Evolutionary conservation across 441 rosid genomes (phyloP).

Genomic region (Pelargonium cotyledonis): DNA sequence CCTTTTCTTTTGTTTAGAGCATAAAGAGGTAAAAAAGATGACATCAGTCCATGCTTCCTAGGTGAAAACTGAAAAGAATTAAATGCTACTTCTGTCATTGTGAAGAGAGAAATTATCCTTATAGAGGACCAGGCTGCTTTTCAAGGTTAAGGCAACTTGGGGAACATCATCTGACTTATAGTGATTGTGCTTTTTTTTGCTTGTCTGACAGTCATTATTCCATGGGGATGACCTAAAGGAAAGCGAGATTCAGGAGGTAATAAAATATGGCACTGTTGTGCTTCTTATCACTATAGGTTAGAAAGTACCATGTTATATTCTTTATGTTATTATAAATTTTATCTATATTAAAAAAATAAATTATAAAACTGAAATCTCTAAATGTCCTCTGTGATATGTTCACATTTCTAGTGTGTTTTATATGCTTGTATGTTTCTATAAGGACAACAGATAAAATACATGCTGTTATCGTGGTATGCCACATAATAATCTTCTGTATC

Average conservation of each 20-base stretch:
- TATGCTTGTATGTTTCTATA: background rate
- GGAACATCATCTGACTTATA: background rate
- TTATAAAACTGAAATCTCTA: background rate
- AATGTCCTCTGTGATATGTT: background rate
- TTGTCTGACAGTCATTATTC: slow-evolving; percentile 56
- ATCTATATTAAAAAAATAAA: background rate
- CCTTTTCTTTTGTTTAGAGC: slow-evolving; percentile 6
- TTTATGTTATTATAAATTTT: background rate
- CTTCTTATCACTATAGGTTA: background rate
- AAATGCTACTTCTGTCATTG: slow-evolving; percentile 3
- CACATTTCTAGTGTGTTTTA: background rate
- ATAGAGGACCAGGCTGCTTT: background rate
- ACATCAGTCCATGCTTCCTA: slow-evolving; percentile 1
- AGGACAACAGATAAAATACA: background rate
- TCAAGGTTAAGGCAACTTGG: background rate
- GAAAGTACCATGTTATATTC: background rate
- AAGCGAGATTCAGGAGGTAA: slow-evolving; percentile 84
- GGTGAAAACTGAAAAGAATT: slow-evolving; percentile 8
- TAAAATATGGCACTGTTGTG: slow-evolving; percentile 13
- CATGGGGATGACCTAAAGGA: slow-evolving; percentile 76
- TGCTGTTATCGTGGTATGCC: background rate
- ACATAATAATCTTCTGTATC: background rate
- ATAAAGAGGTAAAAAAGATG: slow-evolving; percentile 8
- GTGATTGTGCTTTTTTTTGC: slow-evolving; percentile 19
- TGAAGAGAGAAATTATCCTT: background rate